Evolutionary conservation across 2,329 filamentous ascomycete genomes (phyloP), one percentile per base, ranked within the genome.

Genomic region (Aphanocladium album): DNA sequence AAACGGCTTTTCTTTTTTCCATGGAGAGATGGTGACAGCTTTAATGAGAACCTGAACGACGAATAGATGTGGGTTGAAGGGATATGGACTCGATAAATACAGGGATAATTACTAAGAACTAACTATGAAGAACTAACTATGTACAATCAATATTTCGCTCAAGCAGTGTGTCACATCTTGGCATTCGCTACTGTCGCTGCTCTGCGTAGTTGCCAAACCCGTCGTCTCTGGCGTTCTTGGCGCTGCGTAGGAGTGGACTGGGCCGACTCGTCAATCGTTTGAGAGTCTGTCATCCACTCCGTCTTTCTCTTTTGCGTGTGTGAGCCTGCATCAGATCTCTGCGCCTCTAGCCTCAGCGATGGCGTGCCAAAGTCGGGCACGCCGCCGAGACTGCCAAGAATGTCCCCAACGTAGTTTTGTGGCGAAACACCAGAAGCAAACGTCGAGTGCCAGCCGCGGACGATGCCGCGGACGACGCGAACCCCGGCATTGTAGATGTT

Each of bases 401-500:
- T 86, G 68, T 90, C 87, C 6, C 88, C 88, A 41, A 90, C 74
- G 66, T 91, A 91, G 67, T 90, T 90, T 1, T 69, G 74, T 0
- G 87, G 74, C 62, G 75, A 69, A 43, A 91, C 72, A 2, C 89
- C 89, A 1, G 69, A 64, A 39, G 76, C 72, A 65, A 86, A 91
- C 0, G 75, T 85, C 16, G 70, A 70, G 45, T 86, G 74, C 89
- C 89, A 91, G 4, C 76, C 79, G 0, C 70, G 61, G 14, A 90
- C 62, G 60, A 91, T 87, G 1, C 86, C 87, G 64, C 80, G 76
- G 14, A 89, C 80, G 33, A 91, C 85, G 67, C 85, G 76, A 4
- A 87, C 77, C 1, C 88, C 89, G 0, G 86, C 87, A 5, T 79
- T 73, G 72, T 84, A 91, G 50, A 90, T 80, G 70, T 91, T 91